phyloP scores from a whole-genome alignment of 177 flowering plant genomes.

The Vitis hybrid region DNA sequence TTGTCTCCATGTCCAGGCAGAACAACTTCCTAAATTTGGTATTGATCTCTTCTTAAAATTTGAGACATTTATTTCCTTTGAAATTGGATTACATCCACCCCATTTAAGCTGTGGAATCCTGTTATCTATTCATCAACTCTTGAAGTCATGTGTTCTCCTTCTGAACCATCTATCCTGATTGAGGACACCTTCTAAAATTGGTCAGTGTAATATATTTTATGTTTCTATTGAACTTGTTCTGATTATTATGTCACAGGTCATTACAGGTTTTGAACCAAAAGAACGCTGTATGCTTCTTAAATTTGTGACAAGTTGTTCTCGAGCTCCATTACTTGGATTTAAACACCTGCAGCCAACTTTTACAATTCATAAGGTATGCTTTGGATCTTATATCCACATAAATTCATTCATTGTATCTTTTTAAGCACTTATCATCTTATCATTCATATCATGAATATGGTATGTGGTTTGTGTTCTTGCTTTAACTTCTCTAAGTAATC shows the following conservation, averaged over 20 bases:
- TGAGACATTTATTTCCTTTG: background rate
- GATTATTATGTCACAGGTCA: slow-evolving; percentile 48
- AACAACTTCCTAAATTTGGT: background rate
- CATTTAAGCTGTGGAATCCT: background rate
- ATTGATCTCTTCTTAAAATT: background rate
- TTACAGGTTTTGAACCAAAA: slow-evolving; percentile 74
- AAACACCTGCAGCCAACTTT: slow-evolving; percentile 92
- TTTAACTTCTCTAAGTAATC: no score
- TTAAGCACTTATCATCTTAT: no score
- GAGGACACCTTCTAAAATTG: background rate
- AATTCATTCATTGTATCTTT: no score
- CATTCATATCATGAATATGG: no score
- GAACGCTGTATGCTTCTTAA: slow-evolving; percentile 92
- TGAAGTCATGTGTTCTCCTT: background rate
- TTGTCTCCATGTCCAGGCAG: background rate
- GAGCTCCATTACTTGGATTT: slow-evolving; percentile 96
- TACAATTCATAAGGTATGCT: slow-evolving; percentile 87
- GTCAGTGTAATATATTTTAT: background rate
- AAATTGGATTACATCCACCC: background rate
- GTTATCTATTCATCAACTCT: background rate
- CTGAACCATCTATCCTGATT: background rate
- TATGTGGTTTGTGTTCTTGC: no score
- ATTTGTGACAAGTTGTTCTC: slow-evolving; percentile 98
- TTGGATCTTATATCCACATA: background rate
- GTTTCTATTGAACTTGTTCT: background rate